phyloP scores from a whole-genome alignment of 495 filamentous ascomycete species.

The Talaromyces liani region DNA sequence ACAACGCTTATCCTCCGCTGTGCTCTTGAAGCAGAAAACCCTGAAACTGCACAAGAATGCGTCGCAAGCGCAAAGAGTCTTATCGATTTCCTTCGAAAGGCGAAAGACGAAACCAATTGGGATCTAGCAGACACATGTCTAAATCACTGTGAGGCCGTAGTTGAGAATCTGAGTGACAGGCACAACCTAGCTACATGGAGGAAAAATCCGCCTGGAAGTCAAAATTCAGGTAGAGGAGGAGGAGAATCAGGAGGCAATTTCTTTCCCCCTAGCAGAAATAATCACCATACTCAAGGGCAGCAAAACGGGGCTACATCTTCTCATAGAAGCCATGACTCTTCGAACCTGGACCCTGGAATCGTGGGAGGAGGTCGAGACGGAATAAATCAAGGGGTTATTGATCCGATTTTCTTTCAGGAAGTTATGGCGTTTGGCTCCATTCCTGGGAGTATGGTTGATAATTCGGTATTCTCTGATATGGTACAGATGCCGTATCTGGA shows the following conservation, averaged over 20 bases:
- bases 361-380: neutral
- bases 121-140: constrained; percentile 28
- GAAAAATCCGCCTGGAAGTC: neutral
- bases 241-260: neutral
- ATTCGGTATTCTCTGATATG: constrained; percentile 1
- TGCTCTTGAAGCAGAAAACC: constrained; percentile 17
- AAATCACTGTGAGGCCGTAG: constrained; percentile 16
- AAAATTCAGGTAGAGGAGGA: neutral
- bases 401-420: constrained; percentile 2
- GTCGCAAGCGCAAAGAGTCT: constrained; percentile 14
- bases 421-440: neutral
- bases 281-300: neutral
- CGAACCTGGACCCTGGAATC: neutral
- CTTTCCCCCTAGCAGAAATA: neutral
- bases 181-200: constrained; percentile 2
- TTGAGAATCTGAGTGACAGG: constrained; percentile 1
- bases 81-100: constrained; percentile 17
- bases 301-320: neutral
- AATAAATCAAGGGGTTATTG: neutral
- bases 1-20: constrained; percentile 21
- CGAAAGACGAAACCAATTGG: constrained; percentile 25
- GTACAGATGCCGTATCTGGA: constrained; percentile 1
- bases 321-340: neutral
- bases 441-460: constrained; percentile 4
- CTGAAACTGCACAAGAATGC: constrained; percentile 12